Evolutionary conservation across 202 grass and related monocot species (phyloP).

Genomic region (Brachypodium distachyon): DNA sequence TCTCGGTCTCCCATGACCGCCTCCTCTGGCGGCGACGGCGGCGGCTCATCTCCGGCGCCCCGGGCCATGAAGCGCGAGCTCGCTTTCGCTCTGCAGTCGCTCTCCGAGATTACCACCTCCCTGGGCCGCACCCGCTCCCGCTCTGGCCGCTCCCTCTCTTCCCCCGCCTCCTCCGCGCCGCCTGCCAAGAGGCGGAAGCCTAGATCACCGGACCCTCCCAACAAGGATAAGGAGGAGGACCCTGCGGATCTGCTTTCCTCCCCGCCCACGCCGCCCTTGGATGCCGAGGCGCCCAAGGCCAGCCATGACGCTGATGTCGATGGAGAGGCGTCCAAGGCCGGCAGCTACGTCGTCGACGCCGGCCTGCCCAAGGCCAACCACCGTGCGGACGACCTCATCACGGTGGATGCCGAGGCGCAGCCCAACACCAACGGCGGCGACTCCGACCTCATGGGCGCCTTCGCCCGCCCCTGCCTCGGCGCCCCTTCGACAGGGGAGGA

Average conservation of each 20-base stretch:
- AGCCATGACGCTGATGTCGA: background rate
- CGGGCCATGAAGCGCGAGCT: slow-evolving; percentile 55
- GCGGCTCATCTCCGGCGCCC: slow-evolving; percentile 5
- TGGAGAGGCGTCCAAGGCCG: background rate
- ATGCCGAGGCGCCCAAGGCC: slow-evolving; percentile 29
- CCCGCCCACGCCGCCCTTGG: slow-evolving; percentile 38
- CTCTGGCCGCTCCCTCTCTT: slow-evolving; percentile 31
- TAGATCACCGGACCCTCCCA: slow-evolving; percentile 32
- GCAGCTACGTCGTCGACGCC: background rate
- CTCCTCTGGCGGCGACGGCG: background rate
- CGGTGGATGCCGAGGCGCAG: background rate
- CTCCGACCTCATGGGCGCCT: slow-evolving; percentile 13
- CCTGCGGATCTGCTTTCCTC: slow-evolving; percentile 23
- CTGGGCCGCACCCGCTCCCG: slow-evolving; percentile 49
- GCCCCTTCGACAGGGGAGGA: background rate
- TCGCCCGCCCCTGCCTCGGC: too few species aligned
- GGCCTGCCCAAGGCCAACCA: background rate
- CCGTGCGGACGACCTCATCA: background rate
- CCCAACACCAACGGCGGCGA: background rate
- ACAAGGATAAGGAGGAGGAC: background rate
- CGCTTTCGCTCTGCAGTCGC: slow-evolving; percentile 41
- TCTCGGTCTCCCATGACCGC: slow-evolving; percentile 15
- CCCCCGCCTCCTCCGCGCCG: background rate
- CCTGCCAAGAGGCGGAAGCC: slow-evolving; percentile 22
- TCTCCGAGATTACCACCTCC: slow-evolving; percentile 30